These are phyloP conservation scores for Abelmoschus esculentus DNA, from an alignment of 345 rosid genomes.

Conservation along the genomic window DNA sequence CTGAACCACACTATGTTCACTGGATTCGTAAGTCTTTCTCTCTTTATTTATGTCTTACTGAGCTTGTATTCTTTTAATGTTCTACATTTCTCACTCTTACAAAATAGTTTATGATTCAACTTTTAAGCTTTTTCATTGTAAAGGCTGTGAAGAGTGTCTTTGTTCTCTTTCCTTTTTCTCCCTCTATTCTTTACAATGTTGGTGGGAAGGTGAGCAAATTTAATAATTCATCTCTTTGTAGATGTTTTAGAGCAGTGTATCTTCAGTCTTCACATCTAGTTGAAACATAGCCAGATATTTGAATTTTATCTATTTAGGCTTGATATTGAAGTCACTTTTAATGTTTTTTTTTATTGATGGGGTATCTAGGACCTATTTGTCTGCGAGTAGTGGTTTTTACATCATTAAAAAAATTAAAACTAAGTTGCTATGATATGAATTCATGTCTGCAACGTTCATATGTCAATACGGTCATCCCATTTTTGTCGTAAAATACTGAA, in stretches of 20 bases:
- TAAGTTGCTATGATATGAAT: background rate
- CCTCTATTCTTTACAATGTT: background rate
- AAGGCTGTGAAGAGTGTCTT: background rate
- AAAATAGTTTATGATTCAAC: background rate
- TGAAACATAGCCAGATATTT: background rate
- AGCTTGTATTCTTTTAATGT: background rate
- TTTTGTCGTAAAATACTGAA: background rate
- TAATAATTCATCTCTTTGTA: background rate
- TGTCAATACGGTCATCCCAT: no score
- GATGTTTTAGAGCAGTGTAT: background rate
- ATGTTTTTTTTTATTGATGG: background rate
- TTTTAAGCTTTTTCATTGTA: background rate
- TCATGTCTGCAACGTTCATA: background rate
- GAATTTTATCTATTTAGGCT: background rate
- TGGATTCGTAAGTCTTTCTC: conserved; percentile 47
- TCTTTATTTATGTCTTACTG: background rate
- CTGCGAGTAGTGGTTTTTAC: background rate
- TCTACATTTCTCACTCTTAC: background rate
- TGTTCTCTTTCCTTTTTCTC: conserved; percentile 4
- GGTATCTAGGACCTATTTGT: conserved; percentile 2
- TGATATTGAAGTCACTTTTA: background rate
- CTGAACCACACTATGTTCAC: conserved; percentile 49
- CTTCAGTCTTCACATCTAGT: background rate
- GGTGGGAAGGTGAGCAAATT: background rate
- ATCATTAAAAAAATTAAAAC: background rate